Percentiles rank a stretch among this genome's conserved stretches.
phyloP scores from a whole-genome alignment of 192 early-diverging fungal species.

The Gonapodya sp. region DNA sequence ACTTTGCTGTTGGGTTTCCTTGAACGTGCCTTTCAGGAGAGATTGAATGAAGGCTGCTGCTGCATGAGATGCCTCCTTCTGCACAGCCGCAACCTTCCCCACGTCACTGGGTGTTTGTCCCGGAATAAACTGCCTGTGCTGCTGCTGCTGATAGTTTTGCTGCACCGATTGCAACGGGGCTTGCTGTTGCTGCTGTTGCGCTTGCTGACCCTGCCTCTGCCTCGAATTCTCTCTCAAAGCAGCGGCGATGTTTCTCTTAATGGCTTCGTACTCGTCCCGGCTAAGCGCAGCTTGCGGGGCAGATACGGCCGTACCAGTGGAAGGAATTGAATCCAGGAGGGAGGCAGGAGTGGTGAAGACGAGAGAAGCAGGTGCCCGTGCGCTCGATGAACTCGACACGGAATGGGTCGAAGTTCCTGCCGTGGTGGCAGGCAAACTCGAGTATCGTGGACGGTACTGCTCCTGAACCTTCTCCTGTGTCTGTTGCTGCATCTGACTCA shows the following conservation, averaged over 20 bases:
- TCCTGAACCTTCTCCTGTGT: background rate
- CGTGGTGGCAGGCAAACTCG: background rate
- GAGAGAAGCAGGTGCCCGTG: background rate
- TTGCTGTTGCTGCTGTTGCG: background rate
- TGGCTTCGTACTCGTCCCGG: background rate
- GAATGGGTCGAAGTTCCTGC: background rate
- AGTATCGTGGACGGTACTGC: background rate
- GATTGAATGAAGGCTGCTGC: background rate
- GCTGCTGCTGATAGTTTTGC: background rate
- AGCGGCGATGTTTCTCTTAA: background rate
- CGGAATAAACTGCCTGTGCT: background rate
- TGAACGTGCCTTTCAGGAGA: background rate
- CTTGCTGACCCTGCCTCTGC: background rate
- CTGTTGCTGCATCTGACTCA: background rate
- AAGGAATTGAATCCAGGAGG: background rate
- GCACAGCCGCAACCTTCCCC: background rate
- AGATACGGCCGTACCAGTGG: background rate
- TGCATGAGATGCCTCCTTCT: background rate
- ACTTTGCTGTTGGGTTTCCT: background rate
- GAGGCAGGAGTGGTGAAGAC: background rate
- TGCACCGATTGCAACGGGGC: background rate
- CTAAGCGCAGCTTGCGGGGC: background rate
- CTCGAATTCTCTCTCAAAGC: background rate
- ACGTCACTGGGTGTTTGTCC: background rate
- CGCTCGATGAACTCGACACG: no score